Evolutionary conservation across 371 early-diverging fungal genomes (phyloP).

Genomic region (Circinella umbellata): DNA sequence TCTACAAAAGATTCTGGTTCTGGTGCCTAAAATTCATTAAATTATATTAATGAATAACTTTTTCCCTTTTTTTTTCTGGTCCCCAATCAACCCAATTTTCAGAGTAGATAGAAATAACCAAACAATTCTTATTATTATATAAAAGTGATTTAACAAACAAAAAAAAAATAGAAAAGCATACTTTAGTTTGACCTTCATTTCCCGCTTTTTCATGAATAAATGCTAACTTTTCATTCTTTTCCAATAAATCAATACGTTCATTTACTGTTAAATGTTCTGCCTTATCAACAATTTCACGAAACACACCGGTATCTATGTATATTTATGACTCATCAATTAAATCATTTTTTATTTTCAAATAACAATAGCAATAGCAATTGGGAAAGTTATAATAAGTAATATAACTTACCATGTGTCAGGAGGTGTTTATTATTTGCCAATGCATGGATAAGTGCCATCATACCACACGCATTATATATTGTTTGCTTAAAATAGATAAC

Average conservation of each 20-base stretch:
- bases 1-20: slow-evolving; percentile 53
- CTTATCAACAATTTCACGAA: slow-evolving; percentile 60
- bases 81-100: too few relatives aligned
- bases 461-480: slow-evolving; percentile 89
- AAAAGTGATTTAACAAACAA: too few relatives aligned
- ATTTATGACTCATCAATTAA: too few relatives aligned
- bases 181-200: slow-evolving; percentile 71
- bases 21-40: slow-evolving; percentile 44
- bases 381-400: too few relatives aligned
- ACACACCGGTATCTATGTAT: slow-evolving; percentile 49
- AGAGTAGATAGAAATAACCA: too few relatives aligned
- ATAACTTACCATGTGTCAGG: slow-evolving; percentile 3
- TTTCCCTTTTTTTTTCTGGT: background rate
- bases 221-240: slow-evolving; percentile 56
- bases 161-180: background rate
- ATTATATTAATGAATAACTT: background rate
- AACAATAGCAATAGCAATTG: too few relatives aligned
- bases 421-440: slow-evolving; percentile 58
- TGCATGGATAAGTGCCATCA: slow-evolving; percentile 75
- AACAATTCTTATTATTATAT: too few relatives aligned
- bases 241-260: slow-evolving; percentile 70
- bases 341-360: background rate
- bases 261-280: slow-evolving; percentile 57
- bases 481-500: slow-evolving; percentile 82
- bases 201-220: slow-evolving; percentile 59